A percentile compares a stretch with the other conserved stretches of the same genome.
Evolutionary conservation across 2,329 filamentous ascomycete species (phyloP).

Genomic region (Cordyceps fumosorosea): DNA sequence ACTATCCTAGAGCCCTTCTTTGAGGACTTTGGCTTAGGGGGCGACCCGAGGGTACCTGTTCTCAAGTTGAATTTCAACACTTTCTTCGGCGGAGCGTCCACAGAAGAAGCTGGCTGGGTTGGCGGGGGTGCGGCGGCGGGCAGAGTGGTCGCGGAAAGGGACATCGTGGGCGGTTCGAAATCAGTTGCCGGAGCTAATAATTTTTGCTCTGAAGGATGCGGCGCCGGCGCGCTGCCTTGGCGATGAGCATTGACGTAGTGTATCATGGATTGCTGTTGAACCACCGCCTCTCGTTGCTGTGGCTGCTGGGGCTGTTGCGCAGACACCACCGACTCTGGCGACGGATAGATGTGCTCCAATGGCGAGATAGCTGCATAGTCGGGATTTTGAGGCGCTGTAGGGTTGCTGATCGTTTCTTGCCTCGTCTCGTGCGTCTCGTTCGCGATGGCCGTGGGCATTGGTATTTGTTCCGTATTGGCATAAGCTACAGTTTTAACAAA

Average conservation of each 20-base stretch:
- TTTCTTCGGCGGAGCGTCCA: conserved; percentile 29
- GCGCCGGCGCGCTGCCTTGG: neutral
- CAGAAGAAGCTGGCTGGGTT: neutral
- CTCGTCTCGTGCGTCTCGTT: conserved; percentile 24
- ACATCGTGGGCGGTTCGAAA: neutral
- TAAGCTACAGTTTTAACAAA: conserved; percentile 30
- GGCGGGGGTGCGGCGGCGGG: too few species aligned
- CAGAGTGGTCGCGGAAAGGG: neutral
- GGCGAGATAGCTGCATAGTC: neutral
- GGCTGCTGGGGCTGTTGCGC: neutral
- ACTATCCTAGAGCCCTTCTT: conserved; percentile 37
- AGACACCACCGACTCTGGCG: neutral
- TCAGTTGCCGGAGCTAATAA: too few species aligned
- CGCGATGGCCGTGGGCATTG: neutral
- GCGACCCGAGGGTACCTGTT: conserved; percentile 57
- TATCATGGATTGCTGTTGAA: neutral
- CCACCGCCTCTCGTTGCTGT: neutral
- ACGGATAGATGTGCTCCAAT: neutral
- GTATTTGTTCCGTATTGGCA: neutral
- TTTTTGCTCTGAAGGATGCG: neutral
- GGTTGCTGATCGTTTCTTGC: conserved; percentile 33
- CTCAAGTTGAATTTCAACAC: conserved; percentile 51
- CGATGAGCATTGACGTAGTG: neutral
- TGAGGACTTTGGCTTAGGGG: conserved; percentile 46
- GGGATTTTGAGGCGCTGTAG: conserved; percentile 12